phyloP scores from a whole-genome alignment of 2,329 filamentous ascomycete genomes.

The Fusarium paranaense region DNA sequence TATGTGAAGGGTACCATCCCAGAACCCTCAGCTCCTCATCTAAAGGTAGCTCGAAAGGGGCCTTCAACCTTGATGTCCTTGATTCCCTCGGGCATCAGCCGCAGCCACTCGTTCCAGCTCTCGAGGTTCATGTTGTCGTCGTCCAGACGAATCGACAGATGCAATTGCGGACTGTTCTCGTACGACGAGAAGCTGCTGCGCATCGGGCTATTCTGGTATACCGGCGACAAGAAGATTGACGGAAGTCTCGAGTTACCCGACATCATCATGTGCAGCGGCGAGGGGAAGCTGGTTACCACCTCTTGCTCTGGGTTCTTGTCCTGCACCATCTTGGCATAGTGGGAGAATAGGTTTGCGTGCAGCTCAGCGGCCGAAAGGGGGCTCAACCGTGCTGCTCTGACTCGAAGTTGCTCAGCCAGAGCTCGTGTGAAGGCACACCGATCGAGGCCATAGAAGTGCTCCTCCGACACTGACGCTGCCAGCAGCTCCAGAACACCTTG shows the following conservation, averaged over 20 bases:
- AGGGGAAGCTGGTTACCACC: constrained; percentile 61
- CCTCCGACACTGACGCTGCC: constrained; percentile 66
- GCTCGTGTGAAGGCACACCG: constrained; percentile 65
- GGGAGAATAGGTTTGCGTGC: constrained; percentile 64
- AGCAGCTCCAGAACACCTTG: constrained; percentile 68
- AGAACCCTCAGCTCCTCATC: constrained; percentile 24
- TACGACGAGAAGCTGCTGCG: constrained; percentile 54
- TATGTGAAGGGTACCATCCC: not conserved
- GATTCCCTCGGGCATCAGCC: constrained; percentile 68
- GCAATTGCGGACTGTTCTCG: constrained; percentile 61
- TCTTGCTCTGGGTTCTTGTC: constrained; percentile 62
- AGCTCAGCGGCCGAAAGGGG: constrained; percentile 65
- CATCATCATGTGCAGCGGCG: constrained; percentile 67
- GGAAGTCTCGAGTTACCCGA: constrained; percentile 65
- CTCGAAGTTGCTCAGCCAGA: constrained; percentile 62
- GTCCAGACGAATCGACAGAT: constrained; percentile 62
- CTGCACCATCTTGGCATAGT: constrained; percentile 64
- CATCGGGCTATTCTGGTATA: constrained; percentile 56
- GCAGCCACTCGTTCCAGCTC: constrained; percentile 68
- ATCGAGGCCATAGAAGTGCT: constrained; percentile 60
- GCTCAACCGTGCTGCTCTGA: constrained; percentile 57
- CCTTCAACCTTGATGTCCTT: constrained; percentile 67
- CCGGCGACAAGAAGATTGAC: constrained; percentile 66
- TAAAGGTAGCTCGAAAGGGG: constrained; percentile 53
- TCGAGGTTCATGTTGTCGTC: constrained; percentile 65